Percentiles rank a stretch among this genome's conserved stretches.
Evolutionary conservation across 148 eudicot species (phyloP).

Genomic region (Cornus kousa): DNA sequence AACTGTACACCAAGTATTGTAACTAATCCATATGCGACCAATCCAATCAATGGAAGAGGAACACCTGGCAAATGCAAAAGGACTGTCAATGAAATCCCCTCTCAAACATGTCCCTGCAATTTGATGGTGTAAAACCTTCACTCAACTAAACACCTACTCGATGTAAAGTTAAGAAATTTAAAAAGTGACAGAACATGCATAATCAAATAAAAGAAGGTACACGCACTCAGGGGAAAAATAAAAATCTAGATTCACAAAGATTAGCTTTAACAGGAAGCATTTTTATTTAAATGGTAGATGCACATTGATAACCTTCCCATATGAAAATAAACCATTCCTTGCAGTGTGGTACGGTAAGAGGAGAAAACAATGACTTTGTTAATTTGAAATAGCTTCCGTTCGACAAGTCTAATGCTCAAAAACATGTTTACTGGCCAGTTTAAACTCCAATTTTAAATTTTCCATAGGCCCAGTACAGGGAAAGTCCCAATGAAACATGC

Average conservation of each 20-base stretch:
- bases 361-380: background rate
- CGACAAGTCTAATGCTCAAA: no score
- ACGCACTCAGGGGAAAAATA: background rate
- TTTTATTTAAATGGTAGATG: background rate
- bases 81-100: conserved; percentile 28
- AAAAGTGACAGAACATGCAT: background rate
- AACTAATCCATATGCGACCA: conserved; percentile 82
- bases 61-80: conserved; percentile 69
- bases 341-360: background rate
- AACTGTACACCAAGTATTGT: conserved; percentile 59
- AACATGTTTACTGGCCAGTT: background rate
- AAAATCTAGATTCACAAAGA: background rate
- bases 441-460: background rate
- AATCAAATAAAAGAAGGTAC: background rate
- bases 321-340: background rate
- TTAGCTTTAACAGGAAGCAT: background rate
- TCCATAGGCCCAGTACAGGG: background rate
- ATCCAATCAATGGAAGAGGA: conserved; percentile 83
- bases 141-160: conserved; percentile 17
- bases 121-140: conserved; percentile 10
- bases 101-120: conserved; percentile 26
- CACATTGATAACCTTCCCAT: background rate
- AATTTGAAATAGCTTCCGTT: no score
- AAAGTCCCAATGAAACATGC: background rate
- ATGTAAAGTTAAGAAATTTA: background rate